Conservation (phyloP, 2,329 filamentous ascomycete genomes). For the Aplosporella prunicola region DNA sequence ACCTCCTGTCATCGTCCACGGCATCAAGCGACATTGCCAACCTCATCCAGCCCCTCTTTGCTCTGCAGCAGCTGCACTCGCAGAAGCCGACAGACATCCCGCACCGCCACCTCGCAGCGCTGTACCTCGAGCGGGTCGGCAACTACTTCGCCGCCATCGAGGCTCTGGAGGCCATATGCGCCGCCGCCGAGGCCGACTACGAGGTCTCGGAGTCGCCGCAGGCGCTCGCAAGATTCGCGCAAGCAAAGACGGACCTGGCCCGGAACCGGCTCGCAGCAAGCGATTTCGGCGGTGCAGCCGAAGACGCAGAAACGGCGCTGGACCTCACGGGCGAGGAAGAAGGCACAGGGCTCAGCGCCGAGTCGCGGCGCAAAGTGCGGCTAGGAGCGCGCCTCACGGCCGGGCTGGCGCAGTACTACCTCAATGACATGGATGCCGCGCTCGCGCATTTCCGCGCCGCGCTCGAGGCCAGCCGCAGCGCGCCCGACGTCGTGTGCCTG, state of each 20-base stretch:
- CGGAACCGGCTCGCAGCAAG: constrained; percentile 67
- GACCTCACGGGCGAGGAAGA: constrained; percentile 66
- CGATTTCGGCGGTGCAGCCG: constrained; percentile 58
- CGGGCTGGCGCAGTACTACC: constrained; percentile 72
- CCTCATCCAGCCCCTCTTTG: constrained; percentile 80
- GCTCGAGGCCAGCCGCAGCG: constrained; percentile 62
- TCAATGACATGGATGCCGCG: constrained; percentile 54
- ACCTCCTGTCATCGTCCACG: constrained; percentile 52
- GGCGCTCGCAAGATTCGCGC: constrained; percentile 65
- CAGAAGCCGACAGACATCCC: constrained; percentile 62
- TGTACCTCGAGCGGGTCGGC: constrained; percentile 73
- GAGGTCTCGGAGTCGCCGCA: constrained; percentile 70
- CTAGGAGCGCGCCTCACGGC: constrained; percentile 80
- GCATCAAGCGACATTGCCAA: constrained; percentile 44
- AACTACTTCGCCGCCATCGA: constrained; percentile 56
- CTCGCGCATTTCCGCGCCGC: constrained; percentile 73
- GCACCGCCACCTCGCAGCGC: constrained; percentile 66
- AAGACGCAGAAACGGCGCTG: constrained; percentile 72
- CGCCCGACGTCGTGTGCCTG: constrained; percentile 78
- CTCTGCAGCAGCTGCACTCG: constrained; percentile 67
- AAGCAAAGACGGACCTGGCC: constrained; percentile 79
- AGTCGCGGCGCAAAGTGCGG: constrained; percentile 59
- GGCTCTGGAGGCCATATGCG: constrained; percentile 57
- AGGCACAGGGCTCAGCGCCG: constrained; percentile 53
- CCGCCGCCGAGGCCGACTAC: constrained; percentile 67